Percentiles rank a stretch among this genome's conserved stretches.
Conservation (phyloP, 768 basidiomycete genomes). For the Cystoderma amianthinum region DNA sequence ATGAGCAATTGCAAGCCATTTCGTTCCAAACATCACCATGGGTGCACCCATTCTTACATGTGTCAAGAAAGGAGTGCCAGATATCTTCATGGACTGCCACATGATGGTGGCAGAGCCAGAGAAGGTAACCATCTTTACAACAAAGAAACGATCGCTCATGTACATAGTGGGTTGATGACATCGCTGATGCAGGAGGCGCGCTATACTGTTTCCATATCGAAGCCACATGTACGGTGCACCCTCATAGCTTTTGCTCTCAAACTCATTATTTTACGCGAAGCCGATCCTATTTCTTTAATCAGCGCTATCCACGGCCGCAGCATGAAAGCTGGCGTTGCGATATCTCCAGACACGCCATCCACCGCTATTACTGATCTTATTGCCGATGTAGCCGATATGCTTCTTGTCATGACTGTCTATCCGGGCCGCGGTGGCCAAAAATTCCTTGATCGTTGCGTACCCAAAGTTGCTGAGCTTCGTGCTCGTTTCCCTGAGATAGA, state of each 20-base stretch:
- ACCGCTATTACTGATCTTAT: conserved; percentile 82
- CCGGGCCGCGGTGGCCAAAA: conserved; percentile 97
- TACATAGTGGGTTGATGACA: conserved; percentile 87
- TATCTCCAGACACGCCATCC: conserved; percentile 92
- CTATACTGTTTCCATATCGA: conserved; percentile 97
- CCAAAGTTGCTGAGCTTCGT: conserved; percentile 89
- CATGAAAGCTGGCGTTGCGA: conserved; percentile 95
- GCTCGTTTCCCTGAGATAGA: conserved; percentile 88
- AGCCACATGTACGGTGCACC: conserved; percentile 60
- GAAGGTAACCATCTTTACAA: conserved; percentile 49
- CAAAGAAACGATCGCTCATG: background rate
- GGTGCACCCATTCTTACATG: conserved; percentile 87
- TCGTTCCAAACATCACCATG: conserved; percentile 99
- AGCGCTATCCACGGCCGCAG: conserved; percentile 69
- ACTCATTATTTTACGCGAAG: conserved; percentile 19
- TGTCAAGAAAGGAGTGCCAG: conserved; percentile 81
- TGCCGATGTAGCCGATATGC: conserved; percentile 83
- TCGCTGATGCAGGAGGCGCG: conserved; percentile 91
- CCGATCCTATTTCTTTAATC: conserved; percentile 72
- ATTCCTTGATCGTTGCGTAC: conserved; percentile 87
- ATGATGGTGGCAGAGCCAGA: conserved; percentile 99
- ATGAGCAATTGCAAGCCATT: conserved; percentile 54
- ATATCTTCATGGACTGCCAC: conserved; percentile 99
- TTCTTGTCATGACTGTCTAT: conserved; percentile 97
- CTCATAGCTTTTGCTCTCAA: background rate